Evolutionary conservation across 352 stramenopile species (phyloP), one percentile per base, ranked within the genome.

Genomic region (Phytophthora cajani): DNA sequence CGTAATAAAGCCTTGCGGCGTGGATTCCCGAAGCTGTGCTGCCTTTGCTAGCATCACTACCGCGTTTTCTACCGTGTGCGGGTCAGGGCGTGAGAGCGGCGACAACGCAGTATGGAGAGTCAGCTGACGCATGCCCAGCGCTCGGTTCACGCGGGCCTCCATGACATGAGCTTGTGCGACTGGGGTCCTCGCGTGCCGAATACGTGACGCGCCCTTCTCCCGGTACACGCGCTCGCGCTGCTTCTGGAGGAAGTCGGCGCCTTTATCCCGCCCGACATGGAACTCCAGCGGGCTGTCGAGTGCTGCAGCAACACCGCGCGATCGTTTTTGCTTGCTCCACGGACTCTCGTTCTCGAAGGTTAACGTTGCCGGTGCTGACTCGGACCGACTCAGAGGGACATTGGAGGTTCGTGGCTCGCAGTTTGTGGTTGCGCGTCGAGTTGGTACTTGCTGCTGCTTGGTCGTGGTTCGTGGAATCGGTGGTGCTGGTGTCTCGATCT

Each of bases 171-270:
- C 64, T 58, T 86, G 74, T 3, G 76, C 82, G 0, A 40, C 46
- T 58, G 72, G 64, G 2, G 85, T 82, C 21, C 68, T 80, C 10
- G 81, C 74, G 52, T 85, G 58, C 33, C 81, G 82, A 53, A 91
- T 85, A 0, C 80, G 76, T 33, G 70, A 67, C 6, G 62, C 78
- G 5, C 71, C 59, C 0, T 77, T 74, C 42, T 77, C 60, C 14
- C 70, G 64, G 17, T 75, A 69, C 0, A 71, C 67, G n/a, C 71
- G 47, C 23, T 81, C 58, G 38, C 78, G 87, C 64, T 91, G 79
- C 42, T 79, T 82, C 27, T 79, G 71, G 59, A 90, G 84, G 47
- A 89, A 85, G 49, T 72, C 82, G 16, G 69, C 63, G 5, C 82
- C 82, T 55, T 75, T 75, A 38, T 90, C 70, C 12, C 78, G 78